A percentile compares a stretch with the other conserved stretches of the same genome.
phyloP scores from a whole-genome alignment of 2,329 filamentous ascomycete species.

The Xylariaceae sp. region DNA sequence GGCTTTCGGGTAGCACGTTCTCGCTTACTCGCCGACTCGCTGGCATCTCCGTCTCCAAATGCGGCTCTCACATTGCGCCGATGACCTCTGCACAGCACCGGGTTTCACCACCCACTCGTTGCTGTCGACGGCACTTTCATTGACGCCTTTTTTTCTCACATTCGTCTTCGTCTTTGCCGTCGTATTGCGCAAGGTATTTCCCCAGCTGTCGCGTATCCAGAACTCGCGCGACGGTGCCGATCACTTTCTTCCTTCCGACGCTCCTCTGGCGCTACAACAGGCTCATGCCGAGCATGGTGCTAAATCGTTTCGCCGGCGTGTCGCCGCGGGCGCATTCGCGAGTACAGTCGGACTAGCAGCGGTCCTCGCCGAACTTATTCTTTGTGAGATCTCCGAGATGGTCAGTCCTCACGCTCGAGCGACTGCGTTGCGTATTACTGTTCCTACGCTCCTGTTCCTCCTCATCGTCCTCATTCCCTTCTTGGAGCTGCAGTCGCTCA shows the following conservation, averaged over 20 bases:
- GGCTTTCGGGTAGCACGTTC: not conserved
- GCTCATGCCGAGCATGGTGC: constrained; percentile 54
- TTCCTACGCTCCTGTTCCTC: constrained; percentile 65
- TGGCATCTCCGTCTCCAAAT: constrained; percentile 23
- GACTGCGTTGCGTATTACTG: constrained; percentile 62
- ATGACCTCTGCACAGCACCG: constrained; percentile 51
- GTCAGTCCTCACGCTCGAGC: constrained; percentile 63
- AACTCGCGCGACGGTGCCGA: constrained; percentile 52
- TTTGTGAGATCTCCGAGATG: constrained; percentile 77
- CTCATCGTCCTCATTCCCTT: constrained; percentile 72
- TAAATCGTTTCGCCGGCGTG: constrained; percentile 45
- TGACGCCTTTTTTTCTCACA: constrained; percentile 65
- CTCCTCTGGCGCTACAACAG: constrained; percentile 54
- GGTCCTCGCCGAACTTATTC: constrained; percentile 72
- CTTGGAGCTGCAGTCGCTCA: constrained; percentile 66
- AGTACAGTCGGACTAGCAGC: constrained; percentile 71
- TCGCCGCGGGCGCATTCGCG: constrained; percentile 64
- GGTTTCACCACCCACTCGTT: constrained; percentile 39
- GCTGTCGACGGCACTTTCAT: constrained; percentile 49
- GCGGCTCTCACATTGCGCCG: constrained; percentile 47
- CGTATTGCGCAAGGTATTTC: constrained; percentile 65
- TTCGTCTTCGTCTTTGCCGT: constrained; percentile 59
- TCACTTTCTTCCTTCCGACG: constrained; percentile 56
- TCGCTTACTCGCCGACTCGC: not conserved
- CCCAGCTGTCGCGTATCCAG: constrained; percentile 58